These are phyloP conservation scores for Pseudomonodictys pantanalensis DNA, from an alignment of 495 filamentous ascomycete species.

Conservation along the genomic window DNA sequence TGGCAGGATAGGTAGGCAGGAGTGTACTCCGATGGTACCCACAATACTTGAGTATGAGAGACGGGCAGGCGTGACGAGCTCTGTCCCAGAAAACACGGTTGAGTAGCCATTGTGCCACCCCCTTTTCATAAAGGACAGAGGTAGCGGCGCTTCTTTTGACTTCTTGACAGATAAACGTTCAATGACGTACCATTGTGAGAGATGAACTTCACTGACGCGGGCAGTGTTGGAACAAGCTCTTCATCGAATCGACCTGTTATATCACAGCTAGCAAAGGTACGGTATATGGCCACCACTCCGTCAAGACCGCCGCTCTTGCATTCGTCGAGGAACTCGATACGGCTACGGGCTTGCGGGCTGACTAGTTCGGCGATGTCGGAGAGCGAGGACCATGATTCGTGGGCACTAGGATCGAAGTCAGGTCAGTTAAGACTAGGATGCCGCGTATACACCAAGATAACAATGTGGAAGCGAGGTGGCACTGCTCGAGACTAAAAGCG, in stretches of 20 bases:
- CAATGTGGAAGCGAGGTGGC: slow-evolving; percentile 9
- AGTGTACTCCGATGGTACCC: too few species aligned
- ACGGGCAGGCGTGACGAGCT: too few species aligned
- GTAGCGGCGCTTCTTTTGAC: not conserved
- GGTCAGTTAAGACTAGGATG: slow-evolving; percentile 16
- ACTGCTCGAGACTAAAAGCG: too few species aligned
- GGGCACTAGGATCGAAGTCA: slow-evolving; percentile 41
- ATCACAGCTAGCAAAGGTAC: slow-evolving; percentile 66
- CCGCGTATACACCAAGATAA: not conserved
- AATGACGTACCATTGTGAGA: slow-evolving; percentile 65
- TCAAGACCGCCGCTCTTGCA: slow-evolving; percentile 65
- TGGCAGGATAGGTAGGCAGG: too few species aligned
- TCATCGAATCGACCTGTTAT: slow-evolving; percentile 60
- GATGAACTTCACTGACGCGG: slow-evolving; percentile 68
- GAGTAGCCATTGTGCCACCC: too few species aligned
- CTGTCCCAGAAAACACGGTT: too few species aligned
- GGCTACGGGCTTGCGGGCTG: slow-evolving; percentile 51
- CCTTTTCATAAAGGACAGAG: too few species aligned
- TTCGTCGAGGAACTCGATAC: slow-evolving; percentile 70
- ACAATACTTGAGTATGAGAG: too few species aligned
- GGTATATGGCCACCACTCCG: slow-evolving; percentile 65
- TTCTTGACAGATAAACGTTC: not conserved
- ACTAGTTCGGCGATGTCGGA: slow-evolving; percentile 52
- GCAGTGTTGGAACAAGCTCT: slow-evolving; percentile 57
- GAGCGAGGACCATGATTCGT: slow-evolving; percentile 52